Conservation (phyloP, 345 rosid species). For the Microthlaspi erraticum region DNA sequence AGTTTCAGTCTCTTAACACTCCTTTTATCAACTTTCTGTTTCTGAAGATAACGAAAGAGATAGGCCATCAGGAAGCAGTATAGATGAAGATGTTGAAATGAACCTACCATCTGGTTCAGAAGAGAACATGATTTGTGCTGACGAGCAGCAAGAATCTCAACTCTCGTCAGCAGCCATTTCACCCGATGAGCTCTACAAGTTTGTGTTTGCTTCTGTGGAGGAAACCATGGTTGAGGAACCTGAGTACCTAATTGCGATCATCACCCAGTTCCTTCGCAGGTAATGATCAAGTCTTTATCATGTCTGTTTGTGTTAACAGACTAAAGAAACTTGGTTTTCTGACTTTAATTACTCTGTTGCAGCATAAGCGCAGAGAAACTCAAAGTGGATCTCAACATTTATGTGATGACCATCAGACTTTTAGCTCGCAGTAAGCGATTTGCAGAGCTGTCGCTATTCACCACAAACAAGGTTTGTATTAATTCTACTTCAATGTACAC, state of each 20-base stretch:
- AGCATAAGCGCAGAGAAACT: constrained; percentile 80
- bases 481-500: constrained; percentile 6
- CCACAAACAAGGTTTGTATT: constrained; percentile 76
- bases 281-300: constrained; percentile 35
- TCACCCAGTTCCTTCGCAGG: constrained; percentile 90
- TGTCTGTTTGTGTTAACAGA: constrained; percentile 9
- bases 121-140: constrained; percentile 56
- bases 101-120: constrained; percentile 49
- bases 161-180: constrained; percentile 82
- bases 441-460: constrained; percentile 75
- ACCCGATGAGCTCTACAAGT: constrained; percentile 89
- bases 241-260: constrained; percentile 79
- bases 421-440: constrained; percentile 68
- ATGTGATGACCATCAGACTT: constrained; percentile 76
- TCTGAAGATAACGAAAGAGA: constrained; percentile 55
- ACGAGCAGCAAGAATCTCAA: constrained; percentile 72
- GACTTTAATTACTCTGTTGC: constrained; percentile 44
- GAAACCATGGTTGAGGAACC: constrained; percentile 89
- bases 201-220: constrained; percentile 84
- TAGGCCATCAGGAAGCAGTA: constrained; percentile 49
- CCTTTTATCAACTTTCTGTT: constrained; percentile 49
- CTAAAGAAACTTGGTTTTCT: constrained; percentile 32
- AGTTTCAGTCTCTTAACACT: not conserved
- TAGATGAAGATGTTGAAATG: constrained; percentile 49
- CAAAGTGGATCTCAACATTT: constrained; percentile 72